Evolutionary conservation across 306 rosid genomes (phyloP).

Genomic region (Quercus robur): DNA sequence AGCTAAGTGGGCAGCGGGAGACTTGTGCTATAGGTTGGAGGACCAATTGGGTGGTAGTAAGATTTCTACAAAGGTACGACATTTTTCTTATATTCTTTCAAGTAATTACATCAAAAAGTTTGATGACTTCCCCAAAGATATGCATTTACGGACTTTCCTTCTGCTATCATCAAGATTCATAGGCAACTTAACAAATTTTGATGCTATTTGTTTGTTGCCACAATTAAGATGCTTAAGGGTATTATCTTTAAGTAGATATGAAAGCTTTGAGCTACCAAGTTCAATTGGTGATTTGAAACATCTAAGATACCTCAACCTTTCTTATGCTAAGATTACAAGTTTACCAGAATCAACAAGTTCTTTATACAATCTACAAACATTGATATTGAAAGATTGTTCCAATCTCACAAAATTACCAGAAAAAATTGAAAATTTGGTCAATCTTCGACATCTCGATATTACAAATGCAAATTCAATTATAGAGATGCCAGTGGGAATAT

Average conservation of each 20-base stretch:
- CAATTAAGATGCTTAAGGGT: not conserved
- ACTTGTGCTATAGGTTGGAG: not conserved
- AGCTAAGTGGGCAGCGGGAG: not conserved
- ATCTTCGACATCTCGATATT: not conserved
- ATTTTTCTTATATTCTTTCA: no score
- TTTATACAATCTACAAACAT: not conserved
- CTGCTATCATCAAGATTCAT: no score
- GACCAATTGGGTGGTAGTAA: not conserved
- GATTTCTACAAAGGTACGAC: not conserved
- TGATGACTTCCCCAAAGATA: no score
- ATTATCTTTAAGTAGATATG: not conserved
- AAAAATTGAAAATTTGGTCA: not conserved
- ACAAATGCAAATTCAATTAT: no score
- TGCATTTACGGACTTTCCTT: no score
- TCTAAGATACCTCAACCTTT: slow-evolving; percentile 14
- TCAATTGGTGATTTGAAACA: not conserved
- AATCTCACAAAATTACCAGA: not conserved
- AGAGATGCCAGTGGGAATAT: no score
- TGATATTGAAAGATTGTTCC: not conserved
- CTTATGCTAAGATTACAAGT: not conserved
- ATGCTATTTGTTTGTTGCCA: no score
- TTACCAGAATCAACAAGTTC: not conserved
- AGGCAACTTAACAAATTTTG: no score
- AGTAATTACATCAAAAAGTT: no score
- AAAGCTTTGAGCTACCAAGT: not conserved